Percentiles rank a stretch among this genome's conserved stretches.
These are phyloP conservation scores for Mortierella sp. DNA, from an alignment of 371 early-diverging fungal species.

Conservation along the genomic window DNA sequence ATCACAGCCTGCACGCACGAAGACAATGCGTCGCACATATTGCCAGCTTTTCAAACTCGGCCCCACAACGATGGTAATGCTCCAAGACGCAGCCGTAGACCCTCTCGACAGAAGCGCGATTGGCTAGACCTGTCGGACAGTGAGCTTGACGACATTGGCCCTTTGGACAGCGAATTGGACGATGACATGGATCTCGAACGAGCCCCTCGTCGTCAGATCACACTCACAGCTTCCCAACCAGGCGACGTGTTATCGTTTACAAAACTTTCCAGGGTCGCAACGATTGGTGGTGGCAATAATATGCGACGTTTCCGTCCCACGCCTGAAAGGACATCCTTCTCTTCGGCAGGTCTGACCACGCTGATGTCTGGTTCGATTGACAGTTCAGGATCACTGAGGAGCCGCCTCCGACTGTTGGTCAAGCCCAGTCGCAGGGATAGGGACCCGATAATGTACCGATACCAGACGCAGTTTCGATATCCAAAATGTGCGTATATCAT, in stretches of 20 bases:
- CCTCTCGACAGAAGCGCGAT: too few relatives aligned
- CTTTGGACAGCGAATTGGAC: neutral
- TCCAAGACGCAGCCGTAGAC: too few relatives aligned
- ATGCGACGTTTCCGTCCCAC: neutral
- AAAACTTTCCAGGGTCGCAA: constrained; percentile 13
- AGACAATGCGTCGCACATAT: too few relatives aligned
- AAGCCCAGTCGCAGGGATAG: neutral
- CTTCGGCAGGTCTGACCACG: neutral
- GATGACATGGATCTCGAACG: neutral
- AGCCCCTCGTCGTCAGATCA: neutral
- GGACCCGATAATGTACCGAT: constrained; percentile 2
- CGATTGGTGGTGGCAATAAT: constrained; percentile 26
- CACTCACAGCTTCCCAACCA: constrained; percentile 9
- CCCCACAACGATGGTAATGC: too few relatives aligned
- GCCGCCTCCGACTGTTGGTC: neutral
- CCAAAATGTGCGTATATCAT: constrained; percentile 34
- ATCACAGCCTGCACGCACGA: too few relatives aligned
- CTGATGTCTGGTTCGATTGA: neutral
- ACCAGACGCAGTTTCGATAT: constrained; percentile 24
- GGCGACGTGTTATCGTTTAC: constrained; percentile 18
- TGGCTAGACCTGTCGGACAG: neutral
- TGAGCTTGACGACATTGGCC: neutral
- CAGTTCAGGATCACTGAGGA: neutral
- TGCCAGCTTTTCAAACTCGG: too few relatives aligned
- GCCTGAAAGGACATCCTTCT: neutral